Base-by-base conservation (phyloP, 441 rosid species). In the Isatis lusitanica region DNA sequence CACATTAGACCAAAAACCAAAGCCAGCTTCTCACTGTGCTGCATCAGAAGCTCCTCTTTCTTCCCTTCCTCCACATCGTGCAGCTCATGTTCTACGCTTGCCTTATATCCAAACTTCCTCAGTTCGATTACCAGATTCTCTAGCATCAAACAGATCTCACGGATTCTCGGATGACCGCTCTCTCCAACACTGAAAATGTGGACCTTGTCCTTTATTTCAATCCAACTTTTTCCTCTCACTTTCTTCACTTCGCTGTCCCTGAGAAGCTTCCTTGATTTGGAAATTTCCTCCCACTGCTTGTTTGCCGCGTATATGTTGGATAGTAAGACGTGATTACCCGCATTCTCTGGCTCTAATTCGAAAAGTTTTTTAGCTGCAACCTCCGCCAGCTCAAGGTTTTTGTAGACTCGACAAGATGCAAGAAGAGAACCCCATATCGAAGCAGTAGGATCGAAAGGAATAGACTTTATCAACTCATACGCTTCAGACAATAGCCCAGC, bases 361-460 rank as follows among this genome's bases (percentile, higher is more conserved):
- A 90, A 89, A 68, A 91, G 79, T 51, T 83, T 83, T 62, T 82
- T 79, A 26, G 96, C 91, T 7, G 96, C 88, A 67, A 87, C 72
- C 80, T 87, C 91, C 31, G 91, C 97, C 38, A 89, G 73, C 50
- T 85, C 85, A 24, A 90, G 86, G 61, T 79, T 84, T 31, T 86
- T 83, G 66, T 84, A 84, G 57, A 71, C 76, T 52, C 89, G 84
- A 77, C 97, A 88, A 64, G 91, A 88, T 55, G 89, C 88, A 39
- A 88, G 79, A 68, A 89, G 83, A 12, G 96, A 89, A 11, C 96
- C 96, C 98, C 95, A 92, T 79, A 89, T 89, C 16, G 90, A 77
- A 51, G 90, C 82, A 35, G 89, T 89, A 8, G 89, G 85, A 50
- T 66, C 85, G 40, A 90, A 85, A 39, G 97, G 94, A 84, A 89